Percentiles rank a stretch among this genome's conserved stretches.
Conservation (phyloP, 2,329 filamentous ascomycete species). For the Diaporthe ilicicola region DNA sequence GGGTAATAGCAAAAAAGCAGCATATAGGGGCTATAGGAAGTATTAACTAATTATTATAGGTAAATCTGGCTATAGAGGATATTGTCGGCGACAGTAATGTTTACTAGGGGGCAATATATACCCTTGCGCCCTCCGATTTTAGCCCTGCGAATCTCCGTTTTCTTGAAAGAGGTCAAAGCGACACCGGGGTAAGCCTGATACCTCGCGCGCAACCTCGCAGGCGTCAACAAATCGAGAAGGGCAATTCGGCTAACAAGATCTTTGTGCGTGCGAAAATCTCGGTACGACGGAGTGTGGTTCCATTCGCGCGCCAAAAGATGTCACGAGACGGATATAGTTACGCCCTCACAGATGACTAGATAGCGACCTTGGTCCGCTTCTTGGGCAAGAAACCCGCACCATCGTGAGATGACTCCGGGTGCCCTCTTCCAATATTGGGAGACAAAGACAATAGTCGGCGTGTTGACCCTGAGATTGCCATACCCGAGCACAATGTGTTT, state of each 20-base stretch:
- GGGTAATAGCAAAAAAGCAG: too few relatives aligned
- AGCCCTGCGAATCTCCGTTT: too few relatives aligned
- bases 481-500: constrained; percentile 4
- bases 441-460: background rate
- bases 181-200: background rate
- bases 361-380: background rate
- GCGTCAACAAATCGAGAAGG: background rate
- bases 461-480: constrained; percentile 12
- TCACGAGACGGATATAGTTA: constrained; percentile 2
- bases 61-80: too few relatives aligned
- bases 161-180: constrained; percentile 30
- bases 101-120: too few relatives aligned
- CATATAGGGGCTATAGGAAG: too few relatives aligned
- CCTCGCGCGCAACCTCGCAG: background rate
- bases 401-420: background rate
- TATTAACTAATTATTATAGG: too few relatives aligned
- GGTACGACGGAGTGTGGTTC: constrained; percentile 8
- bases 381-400: background rate
- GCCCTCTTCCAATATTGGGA: background rate
- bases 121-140: too few relatives aligned
- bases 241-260: background rate
- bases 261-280: background rate
- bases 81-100: too few relatives aligned
- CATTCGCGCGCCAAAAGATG: background rate
- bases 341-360: constrained; percentile 2